A percentile compares a stretch with the other conserved stretches of the same genome.
These are phyloP conservation scores for Cnidoscolus chayamansa DNA, from an alignment of 441 rosid genomes.

Conservation along the genomic window DNA sequence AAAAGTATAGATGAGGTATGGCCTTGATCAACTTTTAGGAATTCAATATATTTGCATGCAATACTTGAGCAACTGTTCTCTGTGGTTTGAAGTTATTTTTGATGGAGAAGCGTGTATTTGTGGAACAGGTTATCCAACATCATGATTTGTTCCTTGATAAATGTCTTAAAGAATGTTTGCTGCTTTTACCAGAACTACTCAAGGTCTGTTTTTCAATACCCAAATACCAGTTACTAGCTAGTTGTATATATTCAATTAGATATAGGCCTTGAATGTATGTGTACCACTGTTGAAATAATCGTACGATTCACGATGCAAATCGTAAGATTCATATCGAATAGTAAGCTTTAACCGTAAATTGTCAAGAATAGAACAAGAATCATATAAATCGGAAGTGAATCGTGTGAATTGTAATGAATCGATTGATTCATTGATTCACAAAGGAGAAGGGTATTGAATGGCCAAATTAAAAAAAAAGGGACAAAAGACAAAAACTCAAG, in stretches of 20 bases:
- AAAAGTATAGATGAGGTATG: conserved; percentile 88
- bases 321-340: too few relatives aligned
- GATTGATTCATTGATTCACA: too few relatives aligned
- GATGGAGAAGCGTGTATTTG: background rate
- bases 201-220: conserved; percentile 51
- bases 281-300: too few relatives aligned
- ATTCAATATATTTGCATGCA: background rate
- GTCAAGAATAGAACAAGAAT: too few relatives aligned
- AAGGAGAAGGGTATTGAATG: too few relatives aligned
- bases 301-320: too few relatives aligned
- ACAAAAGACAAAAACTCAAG: too few relatives aligned
- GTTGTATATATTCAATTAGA: background rate
- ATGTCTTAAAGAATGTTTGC: conserved; percentile 93
- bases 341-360: too few relatives aligned
- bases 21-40: conserved; percentile 13
- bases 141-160: conserved; percentile 92
- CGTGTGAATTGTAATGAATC: too few relatives aligned
- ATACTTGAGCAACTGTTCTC: background rate
- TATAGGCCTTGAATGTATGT: background rate
- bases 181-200: conserved; percentile 84
- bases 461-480: too few relatives aligned
- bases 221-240: background rate
- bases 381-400: too few relatives aligned
- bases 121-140: conserved; percentile 77
- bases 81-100: background rate